phyloP scores from a whole-genome alignment of 2,329 filamentous ascomycete genomes.

The Fusarium newnesense region DNA sequence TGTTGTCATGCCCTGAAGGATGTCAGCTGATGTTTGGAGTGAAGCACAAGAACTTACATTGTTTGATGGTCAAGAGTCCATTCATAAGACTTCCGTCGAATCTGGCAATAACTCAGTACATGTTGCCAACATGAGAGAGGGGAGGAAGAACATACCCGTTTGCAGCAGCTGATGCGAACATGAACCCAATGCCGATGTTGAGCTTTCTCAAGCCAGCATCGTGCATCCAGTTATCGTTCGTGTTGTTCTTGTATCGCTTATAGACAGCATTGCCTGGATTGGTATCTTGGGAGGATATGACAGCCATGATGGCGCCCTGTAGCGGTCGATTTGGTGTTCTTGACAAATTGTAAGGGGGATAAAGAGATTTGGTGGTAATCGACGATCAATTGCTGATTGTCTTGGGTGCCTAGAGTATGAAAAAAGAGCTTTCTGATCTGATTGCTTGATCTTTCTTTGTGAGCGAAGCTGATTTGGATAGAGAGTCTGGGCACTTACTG shows the following conservation, averaged over 20 bases:
- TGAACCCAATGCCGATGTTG: slow-evolving; percentile 21
- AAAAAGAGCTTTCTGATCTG: neutral
- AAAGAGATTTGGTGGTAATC: no score
- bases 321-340: neutral
- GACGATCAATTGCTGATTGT: neutral
- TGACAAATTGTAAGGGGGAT: neutral
- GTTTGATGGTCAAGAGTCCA: neutral
- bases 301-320: neutral
- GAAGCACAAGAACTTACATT: neutral
- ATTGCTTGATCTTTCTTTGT: no score
- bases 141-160: neutral
- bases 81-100: slow-evolving; percentile 34
- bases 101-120: neutral
- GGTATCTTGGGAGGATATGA: neutral
- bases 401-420: neutral
- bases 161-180: slow-evolving; percentile 23
- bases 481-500: neutral
- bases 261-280: slow-evolving; percentile 16
- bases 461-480: neutral
- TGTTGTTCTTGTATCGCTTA: slow-evolving; percentile 18
- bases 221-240: slow-evolving; percentile 19
- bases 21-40: neutral
- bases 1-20: slow-evolving; percentile 12
- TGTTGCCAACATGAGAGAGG: rapidly evolving
- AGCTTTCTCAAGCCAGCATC: slow-evolving; percentile 20